Evolutionary conservation across 371 early-diverging fungal genomes (phyloP).

Genomic region (Mortierella sp.): DNA sequence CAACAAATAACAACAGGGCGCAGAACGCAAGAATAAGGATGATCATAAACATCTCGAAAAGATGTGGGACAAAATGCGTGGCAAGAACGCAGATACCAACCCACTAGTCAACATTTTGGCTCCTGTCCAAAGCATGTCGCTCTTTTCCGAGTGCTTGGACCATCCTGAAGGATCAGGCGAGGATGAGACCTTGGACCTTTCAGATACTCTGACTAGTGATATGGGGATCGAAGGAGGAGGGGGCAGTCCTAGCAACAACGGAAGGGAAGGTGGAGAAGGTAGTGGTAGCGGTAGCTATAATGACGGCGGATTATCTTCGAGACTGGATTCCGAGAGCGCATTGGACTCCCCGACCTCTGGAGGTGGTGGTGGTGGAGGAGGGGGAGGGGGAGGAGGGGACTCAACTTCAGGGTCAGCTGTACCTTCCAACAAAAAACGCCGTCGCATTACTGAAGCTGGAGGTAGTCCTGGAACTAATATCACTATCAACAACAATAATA

Average conservation of each 20-base stretch:
- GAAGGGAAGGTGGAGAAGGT: not conserved
- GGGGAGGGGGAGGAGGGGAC: not conserved
- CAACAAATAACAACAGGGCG: constrained; percentile 59
- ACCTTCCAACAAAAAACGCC: constrained; percentile 23
- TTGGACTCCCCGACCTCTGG: not conserved
- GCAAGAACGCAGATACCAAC: constrained; percentile 52
- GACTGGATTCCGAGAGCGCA: constrained; percentile 10
- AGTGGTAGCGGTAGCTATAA: not conserved
- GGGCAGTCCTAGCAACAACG: not conserved
- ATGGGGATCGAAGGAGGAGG: constrained; percentile 11
- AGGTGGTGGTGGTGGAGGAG: not conserved
- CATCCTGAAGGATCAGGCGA: constrained; percentile 50
- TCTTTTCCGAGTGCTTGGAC: constrained; percentile 54
- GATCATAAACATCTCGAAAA: constrained; percentile 74
- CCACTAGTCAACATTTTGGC: constrained; percentile 46
- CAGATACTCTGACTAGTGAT: constrained; percentile 51
- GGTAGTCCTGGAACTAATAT: not conserved
- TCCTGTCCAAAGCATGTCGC: constrained; percentile 47
- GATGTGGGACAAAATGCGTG: constrained; percentile 68
- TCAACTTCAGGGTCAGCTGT: not conserved
- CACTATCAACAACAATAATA: constrained; percentile 9
- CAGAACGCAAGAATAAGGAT: constrained; percentile 78
- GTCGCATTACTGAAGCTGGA: constrained; percentile 16
- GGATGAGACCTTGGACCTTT: constrained; percentile 53
- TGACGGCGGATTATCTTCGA: constrained; percentile 5